These are phyloP conservation scores for Takakia lepidozioides DNA, from an alignment of 225 moss, liverwort and hornwort genomes.

Conservation along the genomic window DNA sequence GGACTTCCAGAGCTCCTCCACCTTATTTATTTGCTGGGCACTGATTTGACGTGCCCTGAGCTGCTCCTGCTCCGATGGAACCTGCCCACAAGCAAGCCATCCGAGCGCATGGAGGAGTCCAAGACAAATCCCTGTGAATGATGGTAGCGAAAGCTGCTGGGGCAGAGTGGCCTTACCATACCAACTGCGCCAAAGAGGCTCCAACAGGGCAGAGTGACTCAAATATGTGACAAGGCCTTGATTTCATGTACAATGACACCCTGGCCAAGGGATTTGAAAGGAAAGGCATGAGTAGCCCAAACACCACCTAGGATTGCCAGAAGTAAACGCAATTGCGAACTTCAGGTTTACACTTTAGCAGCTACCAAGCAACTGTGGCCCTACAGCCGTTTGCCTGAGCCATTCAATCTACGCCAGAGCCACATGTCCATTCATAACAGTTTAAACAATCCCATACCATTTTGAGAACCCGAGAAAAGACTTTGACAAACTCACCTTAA, in stretches of 20 bases:
- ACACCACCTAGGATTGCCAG: too few species aligned
- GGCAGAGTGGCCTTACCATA: too few species aligned
- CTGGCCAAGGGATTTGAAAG: too few species aligned
- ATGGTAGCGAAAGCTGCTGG: too few species aligned
- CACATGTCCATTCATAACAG: neutral
- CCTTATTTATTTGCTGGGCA: conserved; percentile 99
- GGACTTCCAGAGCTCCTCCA: conserved; percentile 97
- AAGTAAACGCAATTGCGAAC: too few species aligned
- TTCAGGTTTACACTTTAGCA: too few species aligned
- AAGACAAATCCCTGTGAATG: conserved; percentile 2
- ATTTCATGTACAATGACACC: too few species aligned
- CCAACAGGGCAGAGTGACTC: neutral
- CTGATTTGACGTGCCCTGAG: conserved; percentile 94
- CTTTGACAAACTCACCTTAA: conserved; percentile 28
- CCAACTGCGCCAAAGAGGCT: too few species aligned
- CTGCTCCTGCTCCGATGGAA: conserved; percentile 97
- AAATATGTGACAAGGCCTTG: neutral
- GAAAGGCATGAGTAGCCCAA: too few species aligned
- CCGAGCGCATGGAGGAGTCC: too few species aligned
- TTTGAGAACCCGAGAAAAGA: neutral
- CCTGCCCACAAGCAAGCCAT: conserved; percentile 22
- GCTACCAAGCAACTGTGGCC: too few species aligned
- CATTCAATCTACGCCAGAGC: neutral
- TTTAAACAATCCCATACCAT: neutral
- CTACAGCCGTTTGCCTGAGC: neutral